Conservation (phyloP, 1,284 basidiomycete genomes). For the Trametes versicolor region DNA sequence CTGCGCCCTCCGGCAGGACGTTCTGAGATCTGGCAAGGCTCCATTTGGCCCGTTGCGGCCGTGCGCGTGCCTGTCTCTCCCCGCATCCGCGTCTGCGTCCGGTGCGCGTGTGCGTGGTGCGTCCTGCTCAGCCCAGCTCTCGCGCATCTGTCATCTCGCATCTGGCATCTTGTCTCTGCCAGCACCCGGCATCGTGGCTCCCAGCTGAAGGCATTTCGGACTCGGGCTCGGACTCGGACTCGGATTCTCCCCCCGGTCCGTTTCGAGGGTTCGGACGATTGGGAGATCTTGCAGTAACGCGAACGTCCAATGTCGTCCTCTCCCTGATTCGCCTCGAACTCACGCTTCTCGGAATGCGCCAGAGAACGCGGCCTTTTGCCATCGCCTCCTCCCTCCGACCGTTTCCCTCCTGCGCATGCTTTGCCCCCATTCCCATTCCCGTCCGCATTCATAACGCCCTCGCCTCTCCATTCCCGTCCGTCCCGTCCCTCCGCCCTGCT, state of each 20-base stretch:
- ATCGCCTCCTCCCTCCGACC: slow-evolving; percentile 20
- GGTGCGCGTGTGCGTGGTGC: slow-evolving; percentile 7
- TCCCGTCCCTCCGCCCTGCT: slow-evolving; percentile 16
- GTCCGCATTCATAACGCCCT: slow-evolving; percentile 21
- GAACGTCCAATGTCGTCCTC: slow-evolving; percentile 18
- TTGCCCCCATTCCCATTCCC: slow-evolving; percentile 15
- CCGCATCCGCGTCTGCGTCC: not conserved
- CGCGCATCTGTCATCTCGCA: not conserved
- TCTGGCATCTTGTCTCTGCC: slow-evolving; percentile 1
- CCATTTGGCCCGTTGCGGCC: slow-evolving; percentile 16
- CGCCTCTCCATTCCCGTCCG: slow-evolving; percentile 10
- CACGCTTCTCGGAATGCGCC: slow-evolving; percentile 26
- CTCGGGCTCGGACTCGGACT: slow-evolving; percentile 17
- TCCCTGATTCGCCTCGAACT: slow-evolving; percentile 21
- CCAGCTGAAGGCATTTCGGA: not conserved
- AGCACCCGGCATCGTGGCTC: not conserved
- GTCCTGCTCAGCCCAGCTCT: not conserved
- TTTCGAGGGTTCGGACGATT: slow-evolving; percentile 19
- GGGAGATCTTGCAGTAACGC: slow-evolving; percentile 11
- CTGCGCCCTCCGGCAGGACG: not conserved
- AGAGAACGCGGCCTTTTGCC: slow-evolving; percentile 29
- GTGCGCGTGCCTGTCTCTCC: slow-evolving; percentile 12
- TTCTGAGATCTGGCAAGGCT: not conserved
- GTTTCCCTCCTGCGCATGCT: slow-evolving; percentile 20
- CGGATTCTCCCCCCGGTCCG: slow-evolving; percentile 23